Evolutionary conservation across 495 filamentous ascomycete species (phyloP).

Genomic region (Physcia stellaris): DNA sequence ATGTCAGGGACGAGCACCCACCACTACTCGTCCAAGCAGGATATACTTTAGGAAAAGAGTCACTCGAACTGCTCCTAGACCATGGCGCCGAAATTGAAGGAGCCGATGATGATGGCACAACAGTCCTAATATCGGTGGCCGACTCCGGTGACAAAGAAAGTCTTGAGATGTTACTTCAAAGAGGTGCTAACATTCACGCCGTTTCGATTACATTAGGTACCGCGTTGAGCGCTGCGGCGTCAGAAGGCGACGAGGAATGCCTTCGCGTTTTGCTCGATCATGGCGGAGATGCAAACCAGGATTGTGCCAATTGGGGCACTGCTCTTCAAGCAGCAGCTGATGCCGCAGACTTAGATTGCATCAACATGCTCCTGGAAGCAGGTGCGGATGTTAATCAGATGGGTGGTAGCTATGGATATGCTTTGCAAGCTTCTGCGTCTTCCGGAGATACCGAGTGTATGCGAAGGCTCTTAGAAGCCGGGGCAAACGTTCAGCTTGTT

Average conservation of each 20-base stretch:
- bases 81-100: slow-evolving; percentile 27
- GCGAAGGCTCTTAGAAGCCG: slow-evolving; percentile 13
- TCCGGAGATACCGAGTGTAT: slow-evolving; percentile 11
- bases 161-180: slow-evolving; percentile 1
- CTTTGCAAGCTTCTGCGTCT: slow-evolving; percentile 14
- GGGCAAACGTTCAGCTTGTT: slow-evolving; percentile 19
- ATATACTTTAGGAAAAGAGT: slow-evolving; percentile 14
- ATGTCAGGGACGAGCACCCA: background rate
- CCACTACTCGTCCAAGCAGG: slow-evolving; percentile 8
- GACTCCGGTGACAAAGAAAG: slow-evolving; percentile 4
- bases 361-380: slow-evolving; percentile 15
- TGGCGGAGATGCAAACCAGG: slow-evolving; percentile 19
- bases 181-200: slow-evolving; percentile 7
- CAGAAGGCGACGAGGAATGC: slow-evolving; percentile 7
- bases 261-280: slow-evolving; percentile 13
- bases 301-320: slow-evolving; percentile 7
- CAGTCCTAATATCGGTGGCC: slow-evolving; percentile 3
- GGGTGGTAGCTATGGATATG: slow-evolving; percentile 8
- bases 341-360: slow-evolving; percentile 4
- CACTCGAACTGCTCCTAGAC: slow-evolving; percentile 27
- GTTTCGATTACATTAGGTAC: slow-evolving; percentile 1
- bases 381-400: slow-evolving; percentile 17
- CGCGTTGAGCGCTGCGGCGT: slow-evolving; percentile 7
- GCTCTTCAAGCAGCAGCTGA: slow-evolving; percentile 18
- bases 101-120: slow-evolving; percentile 2